phyloP scores from a whole-genome alignment of 805 yeast genomes.

The Starmerella kuoi region DNA sequence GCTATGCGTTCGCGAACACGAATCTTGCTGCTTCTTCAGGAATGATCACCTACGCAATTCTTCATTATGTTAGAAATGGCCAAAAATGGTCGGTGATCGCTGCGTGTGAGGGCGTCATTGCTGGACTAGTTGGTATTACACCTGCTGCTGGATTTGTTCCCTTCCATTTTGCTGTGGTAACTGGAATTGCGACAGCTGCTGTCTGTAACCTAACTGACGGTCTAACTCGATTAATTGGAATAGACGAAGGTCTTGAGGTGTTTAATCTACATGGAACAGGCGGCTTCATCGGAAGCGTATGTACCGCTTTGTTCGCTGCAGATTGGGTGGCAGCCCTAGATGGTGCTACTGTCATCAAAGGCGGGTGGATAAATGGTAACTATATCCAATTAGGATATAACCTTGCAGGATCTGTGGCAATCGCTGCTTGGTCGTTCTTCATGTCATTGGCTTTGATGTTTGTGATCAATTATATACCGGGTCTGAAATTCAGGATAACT shows the following conservation, averaged over 20 bases:
- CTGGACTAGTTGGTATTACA: conserved; percentile 88
- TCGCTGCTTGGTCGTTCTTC: conserved; percentile 15
- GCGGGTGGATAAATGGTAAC: conserved; percentile 17
- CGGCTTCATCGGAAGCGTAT: conserved; percentile 37
- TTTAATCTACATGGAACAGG: conserved; percentile 50
- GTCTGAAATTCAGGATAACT: conserved; percentile 8
- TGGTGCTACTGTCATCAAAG: conserved; percentile 8
- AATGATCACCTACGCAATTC: conserved; percentile 32
- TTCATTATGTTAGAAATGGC: conserved; percentile 40
- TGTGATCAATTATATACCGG: conserved; percentile 9
- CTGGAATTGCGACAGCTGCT: conserved; percentile 59
- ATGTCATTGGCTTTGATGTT: conserved; percentile 5
- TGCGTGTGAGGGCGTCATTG: conserved; percentile 81
- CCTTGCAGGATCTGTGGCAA: conserved; percentile 9
- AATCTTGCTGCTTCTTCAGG: conserved; percentile 41
- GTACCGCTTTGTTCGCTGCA: conserved; percentile 78
- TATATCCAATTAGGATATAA: conserved; percentile 14
- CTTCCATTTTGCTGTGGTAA: conserved; percentile 62
- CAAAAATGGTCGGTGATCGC: conserved; percentile 89
- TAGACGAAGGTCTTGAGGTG: conserved; percentile 87
- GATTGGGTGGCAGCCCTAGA: conserved; percentile 16
- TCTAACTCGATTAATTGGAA: conserved; percentile 50
- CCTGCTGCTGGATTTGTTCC: conserved; percentile 95
- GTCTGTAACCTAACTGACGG: conserved; percentile 81
- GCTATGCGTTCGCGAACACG: conserved; percentile 42